Evolutionary conservation across 2,329 filamentous ascomycete species (phyloP).

Genomic region (Boeremia lycopersici): DNA sequence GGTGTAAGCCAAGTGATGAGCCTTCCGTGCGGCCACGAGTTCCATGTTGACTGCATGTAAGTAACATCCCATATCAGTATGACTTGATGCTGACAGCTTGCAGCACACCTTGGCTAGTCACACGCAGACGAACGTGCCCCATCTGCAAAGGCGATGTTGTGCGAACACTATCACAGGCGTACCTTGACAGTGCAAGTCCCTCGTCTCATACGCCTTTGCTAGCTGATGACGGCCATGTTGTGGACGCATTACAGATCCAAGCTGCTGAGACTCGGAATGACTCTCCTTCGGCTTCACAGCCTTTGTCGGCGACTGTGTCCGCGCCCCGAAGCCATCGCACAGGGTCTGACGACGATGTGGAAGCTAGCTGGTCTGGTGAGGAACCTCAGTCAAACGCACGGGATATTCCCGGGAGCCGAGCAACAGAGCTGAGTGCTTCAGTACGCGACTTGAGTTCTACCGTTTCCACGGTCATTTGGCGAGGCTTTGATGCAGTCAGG

Average conservation of each 20-base stretch:
- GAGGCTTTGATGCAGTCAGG: conserved; percentile 43
- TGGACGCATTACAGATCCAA: conserved; percentile 53
- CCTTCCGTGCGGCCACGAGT: conserved; percentile 95
- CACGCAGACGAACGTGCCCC: conserved; percentile 91
- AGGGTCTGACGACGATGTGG: conserved; percentile 33
- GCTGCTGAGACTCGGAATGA: conserved; percentile 54
- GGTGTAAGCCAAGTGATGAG: conserved; percentile 96
- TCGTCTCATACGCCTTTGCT: conserved; percentile 27
- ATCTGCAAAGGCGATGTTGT: conserved; percentile 99
- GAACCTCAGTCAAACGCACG: conserved; percentile 49
- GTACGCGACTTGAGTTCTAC: conserved; percentile 40
- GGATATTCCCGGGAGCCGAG: conserved; percentile 22
- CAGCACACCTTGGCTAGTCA: conserved; percentile 96
- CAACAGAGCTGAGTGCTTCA: conserved; percentile 30
- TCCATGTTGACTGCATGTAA: conserved; percentile 98
- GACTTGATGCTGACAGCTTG: conserved; percentile 25
- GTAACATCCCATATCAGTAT: conserved; percentile 51
- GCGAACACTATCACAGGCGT: conserved; percentile 47
- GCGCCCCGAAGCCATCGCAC: conserved; percentile 7
- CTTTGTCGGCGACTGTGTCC: conserved; percentile 47
- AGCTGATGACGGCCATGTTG: conserved; percentile 41
- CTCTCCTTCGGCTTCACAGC: conserved; percentile 58
- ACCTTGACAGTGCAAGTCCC: conserved; percentile 35
- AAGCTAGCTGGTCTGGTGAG: conserved; percentile 44
- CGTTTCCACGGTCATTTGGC: conserved; percentile 44